These are phyloP conservation scores for Ministeria vibrans DNA, from an alignment of 78 protist species.

Conservation along the genomic window DNA sequence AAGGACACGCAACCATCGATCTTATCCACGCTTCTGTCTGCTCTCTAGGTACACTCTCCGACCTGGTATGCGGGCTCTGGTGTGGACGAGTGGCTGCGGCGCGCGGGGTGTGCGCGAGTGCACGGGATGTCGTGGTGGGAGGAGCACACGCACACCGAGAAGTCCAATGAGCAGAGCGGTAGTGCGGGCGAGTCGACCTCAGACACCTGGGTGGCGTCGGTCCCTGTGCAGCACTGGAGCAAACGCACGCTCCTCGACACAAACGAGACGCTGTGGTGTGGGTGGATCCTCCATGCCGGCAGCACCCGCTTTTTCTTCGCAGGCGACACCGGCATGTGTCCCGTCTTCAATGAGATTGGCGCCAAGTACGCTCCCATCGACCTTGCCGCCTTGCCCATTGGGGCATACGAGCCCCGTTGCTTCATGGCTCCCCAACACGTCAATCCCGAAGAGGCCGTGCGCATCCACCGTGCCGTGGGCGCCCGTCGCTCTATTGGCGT, in stretches of 20 bases:
- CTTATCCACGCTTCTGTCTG: no score
- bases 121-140: conserved; percentile 28
- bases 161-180: neutral
- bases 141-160: neutral
- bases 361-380: neutral
- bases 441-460: conserved; percentile 35
- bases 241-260: neutral
- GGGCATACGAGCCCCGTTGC: conserved; percentile 27
- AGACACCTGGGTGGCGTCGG: neutral
- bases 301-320: neutral
- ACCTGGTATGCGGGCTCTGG: no score
- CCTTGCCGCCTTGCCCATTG: conserved; percentile 29
- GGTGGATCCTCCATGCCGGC: neutral
- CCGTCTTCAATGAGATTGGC: conserved; percentile 15
- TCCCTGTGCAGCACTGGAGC: conserved; percentile 38
- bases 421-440: conserved; percentile 22
- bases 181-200: neutral
- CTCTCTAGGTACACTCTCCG: no score
- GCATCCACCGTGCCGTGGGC: neutral
- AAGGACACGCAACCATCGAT: no score
- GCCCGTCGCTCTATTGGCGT: conserved; percentile 11
- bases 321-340: conserved; percentile 40
- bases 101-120: no score
- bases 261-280: conserved; percentile 19
- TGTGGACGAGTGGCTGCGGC: no score